These are phyloP conservation scores for Phytopythium litorale DNA, from an alignment of 352 stramenopile species.

Conservation along the genomic window DNA sequence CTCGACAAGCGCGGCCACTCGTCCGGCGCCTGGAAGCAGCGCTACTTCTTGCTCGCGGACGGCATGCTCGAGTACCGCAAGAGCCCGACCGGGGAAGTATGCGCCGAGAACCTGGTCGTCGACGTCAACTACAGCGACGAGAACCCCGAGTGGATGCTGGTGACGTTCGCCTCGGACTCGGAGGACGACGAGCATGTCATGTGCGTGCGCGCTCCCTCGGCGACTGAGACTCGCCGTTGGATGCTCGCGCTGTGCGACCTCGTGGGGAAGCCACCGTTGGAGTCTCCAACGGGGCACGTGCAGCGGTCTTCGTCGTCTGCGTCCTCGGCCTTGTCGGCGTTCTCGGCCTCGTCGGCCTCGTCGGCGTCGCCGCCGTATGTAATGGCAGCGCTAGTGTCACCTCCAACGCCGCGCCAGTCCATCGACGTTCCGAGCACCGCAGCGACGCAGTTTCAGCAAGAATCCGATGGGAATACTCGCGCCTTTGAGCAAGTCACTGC, in stretches of 20 bases:
- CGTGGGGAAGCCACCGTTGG: constrained; percentile 24
- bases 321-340: background rate
- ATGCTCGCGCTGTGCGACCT: constrained; percentile 42
- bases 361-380: background rate
- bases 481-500: background rate
- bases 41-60: constrained; percentile 59
- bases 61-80: constrained; percentile 64
- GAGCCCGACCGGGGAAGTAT: constrained; percentile 37
- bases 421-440: background rate
- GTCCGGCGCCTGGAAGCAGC: constrained; percentile 48
- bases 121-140: constrained; percentile 43
- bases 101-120: constrained; percentile 41
- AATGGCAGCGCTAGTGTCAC: background rate
- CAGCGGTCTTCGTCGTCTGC: constrained; percentile 4
- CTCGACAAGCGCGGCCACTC: constrained; percentile 48
- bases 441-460: background rate
- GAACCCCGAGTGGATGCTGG: constrained; percentile 27
- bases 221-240: constrained; percentile 48
- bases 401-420: background rate
- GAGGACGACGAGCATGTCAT: constrained; percentile 21
- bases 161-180: constrained; percentile 50
- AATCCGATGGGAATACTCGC: background rate
- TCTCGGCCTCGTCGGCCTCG: background rate
- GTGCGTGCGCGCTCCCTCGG: constrained; percentile 40
- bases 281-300: background rate